Evolutionary conservation across 2,329 filamentous ascomycete genomes (phyloP).

Genomic region (Fusarium odoratissimum): DNA sequence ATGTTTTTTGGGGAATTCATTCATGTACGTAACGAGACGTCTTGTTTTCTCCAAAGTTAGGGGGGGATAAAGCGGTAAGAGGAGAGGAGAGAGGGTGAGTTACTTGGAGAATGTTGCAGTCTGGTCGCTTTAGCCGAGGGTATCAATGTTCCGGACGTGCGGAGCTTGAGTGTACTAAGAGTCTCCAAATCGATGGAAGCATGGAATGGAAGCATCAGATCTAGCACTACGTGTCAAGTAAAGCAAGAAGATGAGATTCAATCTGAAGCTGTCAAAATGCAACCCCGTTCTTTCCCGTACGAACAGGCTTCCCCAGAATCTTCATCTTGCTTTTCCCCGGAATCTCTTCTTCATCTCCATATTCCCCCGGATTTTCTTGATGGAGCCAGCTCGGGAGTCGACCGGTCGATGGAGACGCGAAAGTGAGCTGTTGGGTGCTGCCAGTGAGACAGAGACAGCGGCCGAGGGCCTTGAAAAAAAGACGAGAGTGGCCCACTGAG

Average conservation of each 20-base stretch:
- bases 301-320: conserved; percentile 38
- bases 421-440: conserved; percentile 28
- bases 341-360: conserved; percentile 28
- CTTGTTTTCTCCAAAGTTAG: conserved; percentile 22
- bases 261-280: conserved; percentile 6
- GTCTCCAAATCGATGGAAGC: conserved; percentile 16
- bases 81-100: not conserved
- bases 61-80: conserved; percentile 13
- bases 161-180: conserved; percentile 11
- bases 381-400: conserved; percentile 26
- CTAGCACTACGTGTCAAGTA: not conserved
- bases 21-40: conserved; percentile 20
- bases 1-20: conserved; percentile 9
- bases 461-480: not conserved
- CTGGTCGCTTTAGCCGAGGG: conserved; percentile 28
- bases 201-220: not conserved
- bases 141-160: conserved; percentile 26
- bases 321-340: conserved; percentile 28
- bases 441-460: conserved; percentile 3
- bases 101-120: conserved; percentile 33
- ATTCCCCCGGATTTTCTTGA: not conserved
- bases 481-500: conserved; percentile 11
- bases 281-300: conserved; percentile 12
- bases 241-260: not conserved
- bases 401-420: conserved; percentile 22